These are phyloP conservation scores for Neurospora sp. DNA, from an alignment of 495 filamentous ascomycete genomes.

Conservation along the genomic window DNA sequence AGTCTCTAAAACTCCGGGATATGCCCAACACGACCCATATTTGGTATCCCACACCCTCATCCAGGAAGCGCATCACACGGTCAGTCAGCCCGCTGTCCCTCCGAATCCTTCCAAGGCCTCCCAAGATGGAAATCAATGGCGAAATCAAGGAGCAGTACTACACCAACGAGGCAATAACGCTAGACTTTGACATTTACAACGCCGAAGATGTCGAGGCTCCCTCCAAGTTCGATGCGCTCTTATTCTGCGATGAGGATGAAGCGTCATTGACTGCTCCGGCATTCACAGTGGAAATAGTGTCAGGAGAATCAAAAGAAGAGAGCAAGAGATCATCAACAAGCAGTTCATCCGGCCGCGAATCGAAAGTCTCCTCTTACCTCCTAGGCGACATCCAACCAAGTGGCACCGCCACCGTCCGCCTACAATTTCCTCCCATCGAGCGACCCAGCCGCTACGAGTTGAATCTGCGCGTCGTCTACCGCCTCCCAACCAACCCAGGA, in stretches of 20 bases:
- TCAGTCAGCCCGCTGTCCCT: conserved; percentile 36
- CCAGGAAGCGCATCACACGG: conserved; percentile 38
- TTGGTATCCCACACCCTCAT: conserved; percentile 47
- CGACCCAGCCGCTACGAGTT: conserved; percentile 55
- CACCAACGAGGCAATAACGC: conserved; percentile 59
- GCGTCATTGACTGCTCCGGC: conserved; percentile 23
- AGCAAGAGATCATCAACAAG: conserved; percentile 12
- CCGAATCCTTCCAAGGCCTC: conserved; percentile 77
- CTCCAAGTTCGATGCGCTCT: conserved; percentile 53
- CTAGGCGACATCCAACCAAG: neutral
- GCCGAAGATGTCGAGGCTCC: conserved; percentile 73
- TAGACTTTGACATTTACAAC: conserved; percentile 66
- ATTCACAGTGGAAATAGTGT: conserved; percentile 32
- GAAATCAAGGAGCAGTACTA: conserved; percentile 63
- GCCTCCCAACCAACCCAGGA: conserved; percentile 67
- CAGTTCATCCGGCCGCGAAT: neutral
- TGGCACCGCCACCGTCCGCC: conserved; percentile 20
- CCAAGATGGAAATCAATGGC: conserved; percentile 71
- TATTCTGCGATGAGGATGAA: conserved; percentile 48
- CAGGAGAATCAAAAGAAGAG: conserved; percentile 23
- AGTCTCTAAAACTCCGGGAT: conserved; percentile 46
- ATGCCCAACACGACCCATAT: conserved; percentile 24
- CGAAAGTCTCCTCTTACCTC: neutral
- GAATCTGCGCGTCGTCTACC: conserved; percentile 62
- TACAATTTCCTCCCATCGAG: conserved; percentile 41